A percentile compares a stretch with the other conserved stretches of the same genome.
These are phyloP conservation scores for Plasmodium malariae DNA, from an alignment of 169 alveolate genomes.

Conservation along the genomic window DNA sequence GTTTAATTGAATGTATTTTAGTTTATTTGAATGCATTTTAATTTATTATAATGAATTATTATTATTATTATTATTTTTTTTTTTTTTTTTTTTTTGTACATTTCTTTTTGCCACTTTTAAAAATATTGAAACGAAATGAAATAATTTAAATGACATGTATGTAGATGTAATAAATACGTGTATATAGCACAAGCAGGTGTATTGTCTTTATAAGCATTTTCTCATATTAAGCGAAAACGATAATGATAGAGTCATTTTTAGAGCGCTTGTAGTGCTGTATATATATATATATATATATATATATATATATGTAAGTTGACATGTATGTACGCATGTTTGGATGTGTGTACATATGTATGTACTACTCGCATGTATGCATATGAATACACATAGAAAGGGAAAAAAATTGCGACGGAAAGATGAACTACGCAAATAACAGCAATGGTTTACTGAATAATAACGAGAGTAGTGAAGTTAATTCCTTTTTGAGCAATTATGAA, in stretches of 20 bases:
- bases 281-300: background rate
- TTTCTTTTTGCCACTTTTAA: background rate
- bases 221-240: background rate
- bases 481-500: slow-evolving; percentile 43
- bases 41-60: too few species aligned
- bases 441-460: slow-evolving; percentile 4
- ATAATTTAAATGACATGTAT: background rate
- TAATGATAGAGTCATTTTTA: background rate
- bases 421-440: slow-evolving; percentile 18
- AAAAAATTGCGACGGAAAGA: slow-evolving; percentile 11
- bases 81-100: background rate
- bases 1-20: too few species aligned
- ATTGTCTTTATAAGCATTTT: background rate
- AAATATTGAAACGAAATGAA: too few species aligned
- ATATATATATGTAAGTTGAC: too few species aligned
- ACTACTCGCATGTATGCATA: background rate
- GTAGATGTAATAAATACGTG: background rate
- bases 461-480: background rate
- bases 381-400: background rate
- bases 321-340: background rate
- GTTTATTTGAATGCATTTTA: too few species aligned
- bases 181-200: background rate
- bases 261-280: background rate
- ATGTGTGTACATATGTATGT: background rate
- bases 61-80: too few species aligned